Conservation (phyloP, 441 rosid genomes). For the Hura crepitans region DNA sequence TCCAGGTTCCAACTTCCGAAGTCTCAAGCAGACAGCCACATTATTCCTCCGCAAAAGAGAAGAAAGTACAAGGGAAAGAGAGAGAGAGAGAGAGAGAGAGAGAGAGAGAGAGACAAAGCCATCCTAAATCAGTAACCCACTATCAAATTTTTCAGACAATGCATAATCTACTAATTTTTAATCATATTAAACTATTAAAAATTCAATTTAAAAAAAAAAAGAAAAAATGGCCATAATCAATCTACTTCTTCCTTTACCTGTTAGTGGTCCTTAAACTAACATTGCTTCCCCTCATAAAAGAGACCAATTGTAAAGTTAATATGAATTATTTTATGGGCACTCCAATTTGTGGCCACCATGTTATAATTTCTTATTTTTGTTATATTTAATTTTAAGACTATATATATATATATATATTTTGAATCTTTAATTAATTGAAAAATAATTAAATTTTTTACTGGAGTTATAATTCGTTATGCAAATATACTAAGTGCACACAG, state of each 20-base stretch:
- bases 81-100: too few species aligned
- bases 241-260: neutral
- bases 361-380: too few species aligned
- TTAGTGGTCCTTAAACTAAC: neutral
- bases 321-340: neutral
- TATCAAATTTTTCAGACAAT: neutral
- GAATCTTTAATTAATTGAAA: too few species aligned
- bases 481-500: too few species aligned
- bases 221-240: neutral
- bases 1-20: constrained; percentile 8
- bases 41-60: neutral
- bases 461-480: too few species aligned
- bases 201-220: neutral
- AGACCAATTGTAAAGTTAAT: neutral
- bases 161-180: neutral
- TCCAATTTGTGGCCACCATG: constrained; percentile 2
- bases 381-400: too few species aligned
- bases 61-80: neutral
- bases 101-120: too few species aligned
- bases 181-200: neutral
- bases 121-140: constrained; percentile 7
- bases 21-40: constrained; percentile 1
- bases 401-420: too few species aligned
- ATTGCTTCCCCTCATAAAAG: neutral
- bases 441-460: too few species aligned